Evolutionary conservation across 257 asterid genomes (phyloP).

Genomic region (Anisodus acutangulus): DNA sequence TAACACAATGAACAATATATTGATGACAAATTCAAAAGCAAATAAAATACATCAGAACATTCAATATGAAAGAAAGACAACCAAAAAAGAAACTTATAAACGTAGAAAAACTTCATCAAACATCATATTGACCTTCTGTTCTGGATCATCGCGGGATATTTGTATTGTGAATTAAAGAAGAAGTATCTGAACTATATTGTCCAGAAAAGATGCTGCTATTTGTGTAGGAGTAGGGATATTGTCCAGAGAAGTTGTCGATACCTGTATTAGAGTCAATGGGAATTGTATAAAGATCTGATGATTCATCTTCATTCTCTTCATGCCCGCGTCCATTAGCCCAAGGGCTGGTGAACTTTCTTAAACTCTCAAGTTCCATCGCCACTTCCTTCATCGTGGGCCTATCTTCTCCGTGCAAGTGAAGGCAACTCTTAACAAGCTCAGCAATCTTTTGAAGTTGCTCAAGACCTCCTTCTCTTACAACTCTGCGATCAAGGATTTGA

Average conservation of each 20-base stretch:
- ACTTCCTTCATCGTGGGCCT: constrained; percentile 1
- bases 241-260: constrained; percentile 35
- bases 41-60: too few relatives aligned
- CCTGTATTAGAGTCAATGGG: constrained; percentile 31
- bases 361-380: not conserved
- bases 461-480: not conserved
- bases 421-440: constrained; percentile 11
- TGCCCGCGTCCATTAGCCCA: not conserved
- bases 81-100: not conserved
- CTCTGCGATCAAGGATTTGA: not conserved
- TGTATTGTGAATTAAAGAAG: constrained; percentile 30
- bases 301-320: not conserved
- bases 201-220: constrained; percentile 39
- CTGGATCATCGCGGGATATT: constrained; percentile 29
- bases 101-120: not conserved
- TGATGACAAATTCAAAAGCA: too few relatives aligned
- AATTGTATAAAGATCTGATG: constrained; percentile 54
- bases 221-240: constrained; percentile 22
- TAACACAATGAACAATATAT: too few relatives aligned
- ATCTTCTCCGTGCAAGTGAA: not conserved
- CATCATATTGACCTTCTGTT: not conserved
- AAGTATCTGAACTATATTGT: constrained; percentile 44
- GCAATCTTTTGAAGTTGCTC: not conserved
- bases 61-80: too few relatives aligned
- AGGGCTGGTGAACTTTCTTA: not conserved